Evolutionary conservation across 148 eudicot species (phyloP).

Genomic region (Fallopia convolvulus): DNA sequence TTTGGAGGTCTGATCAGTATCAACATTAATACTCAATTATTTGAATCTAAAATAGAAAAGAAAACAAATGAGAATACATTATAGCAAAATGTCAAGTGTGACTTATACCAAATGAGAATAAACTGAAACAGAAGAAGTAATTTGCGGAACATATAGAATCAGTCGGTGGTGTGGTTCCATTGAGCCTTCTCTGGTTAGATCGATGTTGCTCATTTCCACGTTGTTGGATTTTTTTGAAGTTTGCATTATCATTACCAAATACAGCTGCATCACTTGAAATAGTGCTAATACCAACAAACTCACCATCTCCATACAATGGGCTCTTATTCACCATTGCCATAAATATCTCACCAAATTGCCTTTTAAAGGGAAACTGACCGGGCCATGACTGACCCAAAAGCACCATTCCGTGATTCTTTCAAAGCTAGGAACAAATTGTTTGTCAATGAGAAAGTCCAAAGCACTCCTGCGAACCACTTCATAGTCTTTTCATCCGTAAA

Average conservation of each 20-base stretch:
- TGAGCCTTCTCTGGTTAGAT: slow-evolving; percentile 38
- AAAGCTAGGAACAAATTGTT: slow-evolving; percentile 29
- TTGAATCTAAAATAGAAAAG: not conserved
- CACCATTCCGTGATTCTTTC: slow-evolving; percentile 34
- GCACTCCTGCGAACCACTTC: slow-evolving; percentile 54
- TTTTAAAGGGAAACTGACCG: slow-evolving; percentile 75
- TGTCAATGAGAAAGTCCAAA: slow-evolving; percentile 44
- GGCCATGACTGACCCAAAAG: slow-evolving; percentile 61
- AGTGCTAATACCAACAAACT: slow-evolving; percentile 75
- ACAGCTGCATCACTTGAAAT: slow-evolving; percentile 75
- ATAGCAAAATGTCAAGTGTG: slow-evolving; percentile 8
- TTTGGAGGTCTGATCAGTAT: slow-evolving; percentile 52
- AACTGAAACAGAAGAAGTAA: slow-evolving; percentile 65
- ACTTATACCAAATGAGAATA: slow-evolving; percentile 71
- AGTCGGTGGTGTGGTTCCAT: slow-evolving; percentile 52
- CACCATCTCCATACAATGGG: slow-evolving; percentile 62
- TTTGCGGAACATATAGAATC: slow-evolving; percentile 47
- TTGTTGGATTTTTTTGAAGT: slow-evolving; percentile 22
- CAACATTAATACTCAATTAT: slow-evolving; percentile 21
- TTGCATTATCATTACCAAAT: slow-evolving; percentile 32
- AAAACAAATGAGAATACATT: not conserved
- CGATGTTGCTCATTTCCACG: slow-evolving; percentile 23
- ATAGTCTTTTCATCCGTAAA: slow-evolving; percentile 62
- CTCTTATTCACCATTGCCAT: slow-evolving; percentile 71
- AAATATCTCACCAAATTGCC: slow-evolving; percentile 56